A percentile compares a stretch with the other conserved stretches of the same genome.
Conservation (phyloP, 2,329 filamentous ascomycete genomes). For the Ophiocordyceps robertsii region DNA sequence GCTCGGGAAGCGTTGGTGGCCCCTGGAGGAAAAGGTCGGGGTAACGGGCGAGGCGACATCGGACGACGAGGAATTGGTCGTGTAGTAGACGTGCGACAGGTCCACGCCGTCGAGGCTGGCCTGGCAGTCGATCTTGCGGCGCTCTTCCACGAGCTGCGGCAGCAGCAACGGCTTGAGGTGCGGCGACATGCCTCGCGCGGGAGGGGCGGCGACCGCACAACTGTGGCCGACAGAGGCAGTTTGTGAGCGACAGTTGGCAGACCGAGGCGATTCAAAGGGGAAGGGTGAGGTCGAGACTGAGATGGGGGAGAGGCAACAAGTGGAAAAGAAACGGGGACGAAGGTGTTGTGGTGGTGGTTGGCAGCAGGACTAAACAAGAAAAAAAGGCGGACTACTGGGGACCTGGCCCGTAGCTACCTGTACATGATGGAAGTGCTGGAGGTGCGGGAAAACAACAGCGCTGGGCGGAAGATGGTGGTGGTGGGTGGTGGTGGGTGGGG, state of each 20-base stretch:
- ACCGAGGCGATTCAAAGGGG: neutral
- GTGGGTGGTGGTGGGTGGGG: too few relatives aligned
- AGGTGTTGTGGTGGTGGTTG: neutral
- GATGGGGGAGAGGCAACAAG: neutral
- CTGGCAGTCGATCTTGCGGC: conserved; percentile 26
- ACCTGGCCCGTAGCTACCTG: too few relatives aligned
- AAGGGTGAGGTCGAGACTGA: neutral
- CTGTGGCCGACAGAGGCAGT: neutral
- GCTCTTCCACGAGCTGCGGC: conserved; percentile 38
- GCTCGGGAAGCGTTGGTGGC: conserved; percentile 54
- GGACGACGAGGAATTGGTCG: conserved; percentile 44
- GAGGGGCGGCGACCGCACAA: neutral
- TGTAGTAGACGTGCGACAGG: conserved; percentile 26
- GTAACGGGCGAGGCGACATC: conserved; percentile 58
- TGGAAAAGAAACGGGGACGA: neutral
- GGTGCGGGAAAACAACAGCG: too few relatives aligned
- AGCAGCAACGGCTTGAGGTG: conserved; percentile 39
- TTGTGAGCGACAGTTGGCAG: neutral
- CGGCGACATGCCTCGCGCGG: conserved; percentile 25
- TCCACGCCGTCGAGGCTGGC: conserved; percentile 20
- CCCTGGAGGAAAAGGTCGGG: conserved; percentile 53
- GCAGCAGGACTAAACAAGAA: neutral
- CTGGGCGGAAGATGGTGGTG: too few relatives aligned
- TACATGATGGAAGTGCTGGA: too few relatives aligned
- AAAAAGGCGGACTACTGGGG: too few relatives aligned